These are phyloP conservation scores for Dipteronia dyeriana DNA, from an alignment of 345 rosid genomes.

Conservation along the genomic window DNA sequence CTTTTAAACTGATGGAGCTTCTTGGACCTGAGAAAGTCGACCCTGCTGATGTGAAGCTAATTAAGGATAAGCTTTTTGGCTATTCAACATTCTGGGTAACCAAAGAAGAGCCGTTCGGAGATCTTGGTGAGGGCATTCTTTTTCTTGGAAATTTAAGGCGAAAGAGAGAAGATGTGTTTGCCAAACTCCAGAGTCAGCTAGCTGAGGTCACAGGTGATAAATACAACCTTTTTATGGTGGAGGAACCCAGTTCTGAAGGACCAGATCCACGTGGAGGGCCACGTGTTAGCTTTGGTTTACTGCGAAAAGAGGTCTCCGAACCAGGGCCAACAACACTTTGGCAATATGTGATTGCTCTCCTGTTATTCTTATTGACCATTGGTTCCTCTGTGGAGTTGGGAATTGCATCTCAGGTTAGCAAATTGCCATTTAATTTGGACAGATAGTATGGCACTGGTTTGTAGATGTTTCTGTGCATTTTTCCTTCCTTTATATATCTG, in stretches of 20 bases:
- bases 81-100: conserved; percentile 96
- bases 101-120: conserved; percentile 97
- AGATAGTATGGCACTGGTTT: not conserved
- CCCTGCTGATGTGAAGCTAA: conserved; percentile 74
- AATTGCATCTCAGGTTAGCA: conserved; percentile 86
- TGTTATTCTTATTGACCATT: conserved; percentile 79
- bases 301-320: conserved; percentile 93
- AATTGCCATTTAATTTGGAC: conserved; percentile 6
- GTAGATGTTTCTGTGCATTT: not conserved
- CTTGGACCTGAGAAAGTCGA: conserved; percentile 97
- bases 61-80: conserved; percentile 84
- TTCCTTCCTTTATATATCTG: conserved; percentile 11
- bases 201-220: conserved; percentile 64
- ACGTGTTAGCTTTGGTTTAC: conserved; percentile 90
- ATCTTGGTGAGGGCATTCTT: conserved; percentile 82
- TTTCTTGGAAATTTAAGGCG: conserved; percentile 92
- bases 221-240: conserved; percentile 91
- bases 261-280: conserved; percentile 95
- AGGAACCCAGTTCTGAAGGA: conserved; percentile 91
- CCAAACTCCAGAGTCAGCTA: conserved; percentile 71
- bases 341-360: conserved; percentile 90
- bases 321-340: conserved; percentile 96
- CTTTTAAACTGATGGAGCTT: conserved; percentile 91
- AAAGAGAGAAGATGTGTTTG: conserved; percentile 75
- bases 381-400: conserved; percentile 94